phyloP scores from a whole-genome alignment of 257 asterid genomes.

The Nicotiana tabacum region DNA sequence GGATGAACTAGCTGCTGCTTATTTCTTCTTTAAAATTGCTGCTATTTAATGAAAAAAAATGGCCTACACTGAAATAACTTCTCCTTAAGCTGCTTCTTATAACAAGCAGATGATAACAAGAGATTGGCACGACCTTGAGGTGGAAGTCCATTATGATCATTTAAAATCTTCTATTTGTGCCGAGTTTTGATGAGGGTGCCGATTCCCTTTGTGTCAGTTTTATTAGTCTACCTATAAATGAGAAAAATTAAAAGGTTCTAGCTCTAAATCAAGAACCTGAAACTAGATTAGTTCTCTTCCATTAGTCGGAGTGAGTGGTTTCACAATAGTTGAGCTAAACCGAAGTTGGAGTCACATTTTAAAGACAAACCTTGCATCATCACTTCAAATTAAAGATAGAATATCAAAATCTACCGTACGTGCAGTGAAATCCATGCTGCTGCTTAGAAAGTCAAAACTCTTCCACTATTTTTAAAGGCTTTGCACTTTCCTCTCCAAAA shows the following conservation, averaged over 20 bases:
- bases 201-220: neutral
- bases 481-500: neutral
- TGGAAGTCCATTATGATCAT: neutral
- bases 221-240: neutral
- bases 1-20: neutral
- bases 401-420: neutral
- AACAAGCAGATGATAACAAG: neutral
- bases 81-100: neutral
- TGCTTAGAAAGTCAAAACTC: neutral
- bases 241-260: neutral
- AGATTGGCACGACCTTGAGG: neutral
- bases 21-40: neutral
- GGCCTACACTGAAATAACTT: neutral
- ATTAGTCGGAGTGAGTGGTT: neutral
- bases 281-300: neutral
- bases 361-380: neutral
- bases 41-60: neutral
- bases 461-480: neutral
- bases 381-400: neutral
- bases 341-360: neutral
- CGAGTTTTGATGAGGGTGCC: neutral
- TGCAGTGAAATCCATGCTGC: neutral
- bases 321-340: neutral
- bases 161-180: neutral
- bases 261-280: neutral